Conservation (phyloP, 345 rosid species). For the Arabidopsis arenosa region DNA sequence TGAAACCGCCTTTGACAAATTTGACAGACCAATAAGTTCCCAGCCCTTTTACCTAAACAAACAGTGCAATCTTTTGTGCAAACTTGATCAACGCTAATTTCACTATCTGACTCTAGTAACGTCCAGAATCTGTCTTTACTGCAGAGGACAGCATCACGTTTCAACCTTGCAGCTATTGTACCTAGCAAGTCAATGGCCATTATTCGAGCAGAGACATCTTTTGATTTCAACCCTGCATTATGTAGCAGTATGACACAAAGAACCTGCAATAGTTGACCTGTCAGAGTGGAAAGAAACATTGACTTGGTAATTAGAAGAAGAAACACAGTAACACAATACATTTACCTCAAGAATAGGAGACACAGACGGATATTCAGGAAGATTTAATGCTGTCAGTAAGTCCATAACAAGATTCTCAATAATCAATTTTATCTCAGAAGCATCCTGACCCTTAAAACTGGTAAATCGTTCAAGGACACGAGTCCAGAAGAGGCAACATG, state of each 20-base stretch:
- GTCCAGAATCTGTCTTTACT: slow-evolving; percentile 68
- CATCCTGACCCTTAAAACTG: slow-evolving; percentile 87
- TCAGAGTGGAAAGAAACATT: slow-evolving; percentile 37
- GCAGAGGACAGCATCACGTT: slow-evolving; percentile 76
- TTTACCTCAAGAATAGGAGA: slow-evolving; percentile 93
- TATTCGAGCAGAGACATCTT: slow-evolving; percentile 82
- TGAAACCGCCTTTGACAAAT: slow-evolving; percentile 82
- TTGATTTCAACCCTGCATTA: slow-evolving; percentile 96
- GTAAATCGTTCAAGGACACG: slow-evolving; percentile 93
- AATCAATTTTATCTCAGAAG: slow-evolving; percentile 85
- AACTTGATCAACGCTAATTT: slow-evolving; percentile 45
- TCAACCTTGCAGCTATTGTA: slow-evolving; percentile 87
- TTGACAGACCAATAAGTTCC: slow-evolving; percentile 72
- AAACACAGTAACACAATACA: slow-evolving; percentile 22
- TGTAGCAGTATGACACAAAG: slow-evolving; percentile 94
- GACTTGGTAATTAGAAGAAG: slow-evolving; percentile 10
- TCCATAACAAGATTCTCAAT: slow-evolving; percentile 95
- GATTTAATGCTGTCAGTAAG: slow-evolving; percentile 84
- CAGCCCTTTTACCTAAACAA: slow-evolving; percentile 72
- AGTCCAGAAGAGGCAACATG: slow-evolving; percentile 97
- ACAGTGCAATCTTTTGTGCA: slow-evolving; percentile 68
- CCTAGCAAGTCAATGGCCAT: slow-evolving; percentile 98
- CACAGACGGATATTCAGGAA: slow-evolving; percentile 96
- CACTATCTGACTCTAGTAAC: slow-evolving; percentile 60
- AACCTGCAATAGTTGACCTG: slow-evolving; percentile 65